Base-by-base conservation (phyloP, 495 filamentous ascomycete genomes). In the Copromyces sp. region DNA sequence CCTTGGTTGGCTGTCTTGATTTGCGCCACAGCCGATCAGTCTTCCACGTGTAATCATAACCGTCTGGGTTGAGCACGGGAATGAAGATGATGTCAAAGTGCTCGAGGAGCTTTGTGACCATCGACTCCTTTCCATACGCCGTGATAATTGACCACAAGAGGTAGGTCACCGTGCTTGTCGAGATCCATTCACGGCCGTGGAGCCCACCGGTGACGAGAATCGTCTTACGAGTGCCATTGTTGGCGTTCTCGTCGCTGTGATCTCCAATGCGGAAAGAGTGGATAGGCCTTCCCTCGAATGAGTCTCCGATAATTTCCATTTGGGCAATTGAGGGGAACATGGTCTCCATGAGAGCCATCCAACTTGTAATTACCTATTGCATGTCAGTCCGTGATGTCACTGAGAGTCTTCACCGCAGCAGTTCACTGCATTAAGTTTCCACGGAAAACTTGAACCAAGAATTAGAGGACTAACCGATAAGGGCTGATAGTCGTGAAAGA, bases 111-210 rank as follows among this genome's bases (percentile, higher is more conserved):
- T 89, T 89, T 4, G 91, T 93, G 39, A 95, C 89, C 71, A 86
- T 83, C 6, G 83, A 81, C 38, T 85, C 82, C 74, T 91, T 91
- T 39, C 91, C 91, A 79, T 93, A 95, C 17, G 88, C 87, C 7
- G 91, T 94, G 42, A 97, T 93, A 40, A 98, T 82, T n/a, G 89
- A 92, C 85, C 94, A 97, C 9, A 94, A 92, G 14, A 97, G 82
- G 77, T 96, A 98, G 69, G 87, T 94, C n/a, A 96, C 93, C 0
- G 94, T 95, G 76, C 90, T 94, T 2, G 92, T 94, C 68, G 93
- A 93, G 74, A 99, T 95, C 95, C 95, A 99, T 84, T 99, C 95
- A 9, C 95, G 87, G 3, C 94, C 95, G 80, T 99, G 95, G 68
- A 90, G 87, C 32, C 95, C 95, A 39, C 94, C 95, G 0, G 89